phyloP scores from a whole-genome alignment of 345 rosid species.

The Noccaea bulbosa region DNA sequence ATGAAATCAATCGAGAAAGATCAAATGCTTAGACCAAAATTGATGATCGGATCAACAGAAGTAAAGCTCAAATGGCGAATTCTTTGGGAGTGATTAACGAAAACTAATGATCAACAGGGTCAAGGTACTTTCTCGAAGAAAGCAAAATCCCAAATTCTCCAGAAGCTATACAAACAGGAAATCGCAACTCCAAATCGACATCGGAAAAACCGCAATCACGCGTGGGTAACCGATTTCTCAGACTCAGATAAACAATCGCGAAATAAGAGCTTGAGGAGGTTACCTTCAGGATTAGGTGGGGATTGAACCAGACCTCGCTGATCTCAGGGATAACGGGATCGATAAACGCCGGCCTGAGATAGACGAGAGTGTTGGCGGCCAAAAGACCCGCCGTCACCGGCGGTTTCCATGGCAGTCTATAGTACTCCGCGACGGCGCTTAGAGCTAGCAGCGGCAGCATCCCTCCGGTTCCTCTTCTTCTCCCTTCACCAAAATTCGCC shows the following conservation, averaged over 20 bases:
- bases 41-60: neutral
- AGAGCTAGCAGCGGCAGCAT: constrained; percentile 78
- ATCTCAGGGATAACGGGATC: constrained; percentile 65
- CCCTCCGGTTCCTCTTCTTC: constrained; percentile 53
- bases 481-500: constrained; percentile 45
- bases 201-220: constrained; percentile 2
- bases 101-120: neutral
- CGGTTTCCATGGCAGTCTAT: constrained; percentile 82
- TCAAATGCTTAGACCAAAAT: constrained; percentile 1
- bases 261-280: neutral
- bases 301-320: constrained; percentile 79
- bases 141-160: constrained; percentile 12
- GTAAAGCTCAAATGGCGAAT: neutral
- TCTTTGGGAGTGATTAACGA: neutral
- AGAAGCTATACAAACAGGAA: neutral
- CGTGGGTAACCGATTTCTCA: neutral
- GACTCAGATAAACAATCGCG: neutral
- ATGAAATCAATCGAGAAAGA: constrained; percentile 33
- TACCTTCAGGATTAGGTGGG: constrained; percentile 89
- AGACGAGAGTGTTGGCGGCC: constrained; percentile 74
- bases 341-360: constrained; percentile 72
- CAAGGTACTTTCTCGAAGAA: constrained; percentile 13
- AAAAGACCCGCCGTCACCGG: constrained; percentile 88
- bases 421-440: constrained; percentile 72
- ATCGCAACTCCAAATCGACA: constrained; percentile 3